Evolutionary conservation across 2,329 filamentous ascomycete species (phyloP).

Genomic region (Aspergillus fructus): DNA sequence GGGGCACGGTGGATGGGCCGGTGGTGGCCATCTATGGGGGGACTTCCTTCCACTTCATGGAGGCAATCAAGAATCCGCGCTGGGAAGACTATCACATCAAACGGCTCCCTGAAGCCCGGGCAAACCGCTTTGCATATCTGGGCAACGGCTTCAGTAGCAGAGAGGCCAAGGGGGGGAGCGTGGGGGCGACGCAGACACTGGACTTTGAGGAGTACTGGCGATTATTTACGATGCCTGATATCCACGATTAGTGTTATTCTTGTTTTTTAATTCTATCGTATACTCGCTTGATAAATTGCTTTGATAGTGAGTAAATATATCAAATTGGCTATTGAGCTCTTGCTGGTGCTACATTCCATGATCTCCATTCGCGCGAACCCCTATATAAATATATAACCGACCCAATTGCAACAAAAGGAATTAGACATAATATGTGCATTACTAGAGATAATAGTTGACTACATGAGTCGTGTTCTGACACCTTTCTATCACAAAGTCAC

Average conservation of each 20-base stretch:
- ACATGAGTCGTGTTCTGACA: no score
- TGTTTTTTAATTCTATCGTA: no score
- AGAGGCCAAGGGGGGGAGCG: neutral
- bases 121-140: constrained; percentile 50
- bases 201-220: constrained; percentile 8
- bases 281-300: no score
- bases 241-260: neutral
- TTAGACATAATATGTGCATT: no score
- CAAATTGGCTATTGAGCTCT: no score
- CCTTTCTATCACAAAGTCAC: no score
- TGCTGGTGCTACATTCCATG: no score
- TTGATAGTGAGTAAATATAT: no score
- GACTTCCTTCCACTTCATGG: constrained; percentile 15
- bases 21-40: constrained; percentile 46
- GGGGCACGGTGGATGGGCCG: constrained; percentile 43
- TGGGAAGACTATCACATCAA: constrained; percentile 60
- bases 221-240: constrained; percentile 1
- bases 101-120: constrained; percentile 36
- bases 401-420: no score
- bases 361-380: no score
- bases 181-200: constrained; percentile 4
- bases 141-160: constrained; percentile 45
- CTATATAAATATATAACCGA: no score
- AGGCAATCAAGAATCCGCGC: constrained; percentile 37
- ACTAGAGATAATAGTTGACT: no score